Evolutionary conservation across 2,329 filamentous ascomycete species (phyloP).

Genomic region (Cyphellophora attinorum): DNA sequence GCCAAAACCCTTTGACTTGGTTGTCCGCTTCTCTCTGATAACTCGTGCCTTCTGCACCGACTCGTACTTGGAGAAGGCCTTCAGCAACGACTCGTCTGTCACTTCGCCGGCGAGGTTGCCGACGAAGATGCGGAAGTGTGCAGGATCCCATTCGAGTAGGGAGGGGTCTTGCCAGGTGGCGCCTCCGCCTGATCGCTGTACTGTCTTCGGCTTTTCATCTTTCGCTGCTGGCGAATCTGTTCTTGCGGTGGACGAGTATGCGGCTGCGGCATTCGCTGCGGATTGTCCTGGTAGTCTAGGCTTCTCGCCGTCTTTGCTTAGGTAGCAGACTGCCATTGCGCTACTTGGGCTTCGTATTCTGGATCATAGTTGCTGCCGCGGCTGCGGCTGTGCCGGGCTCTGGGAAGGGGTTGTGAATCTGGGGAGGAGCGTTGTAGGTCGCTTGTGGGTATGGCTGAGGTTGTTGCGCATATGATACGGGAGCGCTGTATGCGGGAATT

Average conservation of each 20-base stretch:
- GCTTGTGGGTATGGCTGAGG: slow-evolving; percentile 33
- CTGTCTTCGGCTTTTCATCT: slow-evolving; percentile 57
- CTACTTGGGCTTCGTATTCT: slow-evolving; percentile 83
- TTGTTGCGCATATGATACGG: slow-evolving; percentile 17
- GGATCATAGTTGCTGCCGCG: slow-evolving; percentile 44
- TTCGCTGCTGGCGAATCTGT: slow-evolving; percentile 29
- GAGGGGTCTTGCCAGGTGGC: slow-evolving; percentile 85
- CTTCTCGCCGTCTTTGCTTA: slow-evolving; percentile 47
- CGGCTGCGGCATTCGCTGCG: slow-evolving; percentile 20
- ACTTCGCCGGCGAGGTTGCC: slow-evolving; percentile 96
- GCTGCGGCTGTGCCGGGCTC: slow-evolving; percentile 47
- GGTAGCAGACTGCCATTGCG: slow-evolving; percentile 93
- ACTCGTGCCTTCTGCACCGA: slow-evolving; percentile 90
- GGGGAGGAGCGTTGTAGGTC: slow-evolving; percentile 42
- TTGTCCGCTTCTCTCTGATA: slow-evolving; percentile 88
- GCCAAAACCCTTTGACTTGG: slow-evolving; percentile 91
- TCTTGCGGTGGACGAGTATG: slow-evolving; percentile 18
- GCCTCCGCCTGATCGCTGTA: slow-evolving; percentile 78
- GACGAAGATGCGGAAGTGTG: slow-evolving; percentile 89
- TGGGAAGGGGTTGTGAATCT: slow-evolving; percentile 67
- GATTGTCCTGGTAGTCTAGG: slow-evolving; percentile 5
- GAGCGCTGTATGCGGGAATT: slow-evolving; percentile 20
- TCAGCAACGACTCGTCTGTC: slow-evolving; percentile 88
- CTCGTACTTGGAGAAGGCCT: slow-evolving; percentile 81
- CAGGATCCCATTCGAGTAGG: slow-evolving; percentile 90